These are phyloP conservation scores for Corylus avellana DNA, from an alignment of 306 rosid genomes.

Conservation along the genomic window DNA sequence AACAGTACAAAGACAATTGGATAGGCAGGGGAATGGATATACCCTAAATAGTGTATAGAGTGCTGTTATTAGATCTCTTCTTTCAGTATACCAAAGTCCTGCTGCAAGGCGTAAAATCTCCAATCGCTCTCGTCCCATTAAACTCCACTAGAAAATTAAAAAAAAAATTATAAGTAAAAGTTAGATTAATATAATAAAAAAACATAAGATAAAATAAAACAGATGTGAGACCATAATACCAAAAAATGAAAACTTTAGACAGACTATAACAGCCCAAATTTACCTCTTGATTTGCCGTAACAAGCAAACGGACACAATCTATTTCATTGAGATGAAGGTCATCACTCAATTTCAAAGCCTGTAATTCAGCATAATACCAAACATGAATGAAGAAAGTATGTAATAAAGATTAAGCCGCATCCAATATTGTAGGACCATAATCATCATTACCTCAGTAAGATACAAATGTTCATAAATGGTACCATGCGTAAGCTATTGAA, in stretches of 20 bases:
- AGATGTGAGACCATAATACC: not conserved
- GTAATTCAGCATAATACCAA: constrained; percentile 34
- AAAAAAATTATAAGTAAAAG: not conserved
- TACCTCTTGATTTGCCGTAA: constrained; percentile 91
- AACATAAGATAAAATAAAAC: not conserved
- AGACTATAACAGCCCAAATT: constrained; percentile 19
- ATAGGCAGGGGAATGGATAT: constrained; percentile 22
- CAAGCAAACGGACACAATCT: constrained; percentile 81
- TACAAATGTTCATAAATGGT: not conserved
- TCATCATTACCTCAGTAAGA: not conserved
- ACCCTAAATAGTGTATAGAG: constrained; percentile 89
- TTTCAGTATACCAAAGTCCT: constrained; percentile 95
- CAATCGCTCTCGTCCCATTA: constrained; percentile 85
- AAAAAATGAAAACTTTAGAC: not conserved
- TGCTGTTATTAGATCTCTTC: constrained; percentile 85
- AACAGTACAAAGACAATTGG: constrained; percentile 22
- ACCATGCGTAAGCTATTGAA: constrained; percentile 9
- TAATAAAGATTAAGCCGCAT: constrained; percentile 12
- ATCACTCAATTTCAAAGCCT: constrained; percentile 92
- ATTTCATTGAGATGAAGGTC: constrained; percentile 92
- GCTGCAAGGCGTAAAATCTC: constrained; percentile 85
- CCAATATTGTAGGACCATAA: not conserved
- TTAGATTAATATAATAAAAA: not conserved
- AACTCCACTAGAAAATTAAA: constrained; percentile 60
- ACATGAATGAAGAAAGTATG: not conserved